Evolutionary conservation across 805 yeast genomes (phyloP), one percentile per base, ranked within the genome.

Genomic region (Teunomyces stri): DNA sequence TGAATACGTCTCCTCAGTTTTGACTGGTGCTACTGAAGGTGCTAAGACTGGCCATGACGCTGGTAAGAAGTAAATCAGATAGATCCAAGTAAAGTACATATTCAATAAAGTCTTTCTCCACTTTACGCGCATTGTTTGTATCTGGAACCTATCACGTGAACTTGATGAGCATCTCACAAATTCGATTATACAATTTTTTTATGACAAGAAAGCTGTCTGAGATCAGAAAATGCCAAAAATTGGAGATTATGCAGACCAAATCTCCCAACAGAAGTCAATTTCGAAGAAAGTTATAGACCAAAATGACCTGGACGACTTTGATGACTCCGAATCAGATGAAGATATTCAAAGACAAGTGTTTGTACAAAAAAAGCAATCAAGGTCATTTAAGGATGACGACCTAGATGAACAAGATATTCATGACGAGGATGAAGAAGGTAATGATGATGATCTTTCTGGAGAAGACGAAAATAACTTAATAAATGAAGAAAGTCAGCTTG

Each of bases 21-120:
- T 79, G 42, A 66, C 80, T 55, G 86, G 87, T 63, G 83, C 85
- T 51, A 73, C 76, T 45, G 79, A 77, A 59, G 81, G 79, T 58
- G 80, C 80, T 47, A 60, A 68, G 57, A 50, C 57, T 30, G 74
- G 63, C 42, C 60, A 58, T 43, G 56, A 57, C 30, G 65, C 59
- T 46, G 39, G 54, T 42, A 61, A 58, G 59, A 59, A 64, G 49
- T 53, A 56, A 43, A 15, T 25, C 12, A n/a, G 12, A 13, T 30
- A 29, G 27, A 11, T 33, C 21, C 28, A 11, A 36, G 16, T n/a
- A 16, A 33, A 12, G 21, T 43, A 27, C 15, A 39, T 27, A 37
- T 6, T 37, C 9, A 37, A 21, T 21, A 20, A 20, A 20, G 6
- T 20, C 25, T 37, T 9, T 25, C 27, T 25, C 11, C 10, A 9